phyloP scores from a whole-genome alignment of 768 basidiomycete species.

The Agrocybe praecox region DNA sequence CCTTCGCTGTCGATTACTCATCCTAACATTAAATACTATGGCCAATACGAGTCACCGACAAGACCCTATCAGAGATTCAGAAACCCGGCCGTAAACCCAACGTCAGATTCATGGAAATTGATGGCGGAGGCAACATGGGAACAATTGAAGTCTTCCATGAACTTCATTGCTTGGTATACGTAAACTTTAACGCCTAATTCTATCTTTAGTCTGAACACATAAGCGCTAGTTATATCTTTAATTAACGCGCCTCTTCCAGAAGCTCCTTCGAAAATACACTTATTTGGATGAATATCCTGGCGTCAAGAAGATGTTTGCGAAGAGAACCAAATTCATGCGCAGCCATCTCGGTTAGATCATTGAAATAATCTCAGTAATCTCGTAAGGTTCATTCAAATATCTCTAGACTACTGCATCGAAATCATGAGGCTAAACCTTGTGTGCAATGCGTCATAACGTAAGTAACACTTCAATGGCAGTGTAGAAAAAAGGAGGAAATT shows the following conservation, averaged over 20 bases:
- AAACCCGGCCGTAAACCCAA: neutral
- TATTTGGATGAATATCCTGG: neutral
- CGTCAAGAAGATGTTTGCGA: neutral
- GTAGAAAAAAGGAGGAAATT: neutral
- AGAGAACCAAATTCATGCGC: slow-evolving; percentile 1
- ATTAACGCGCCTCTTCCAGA: neutral
- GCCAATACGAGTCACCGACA: neutral
- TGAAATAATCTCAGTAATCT: neutral
- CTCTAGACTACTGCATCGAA: slow-evolving; percentile 5
- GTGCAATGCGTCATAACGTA: slow-evolving; percentile 1
- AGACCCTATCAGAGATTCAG: neutral
- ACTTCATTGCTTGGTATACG: slow-evolving; percentile 6
- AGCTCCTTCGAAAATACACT: slow-evolving; percentile 1
- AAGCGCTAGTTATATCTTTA: neutral
- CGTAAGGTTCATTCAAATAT: neutral
- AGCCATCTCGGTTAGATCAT: neutral
- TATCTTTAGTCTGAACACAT: neutral
- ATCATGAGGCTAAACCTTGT: slow-evolving; percentile 6
- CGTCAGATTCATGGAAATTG: slow-evolving; percentile 2
- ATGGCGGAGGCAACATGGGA: slow-evolving; percentile 7
- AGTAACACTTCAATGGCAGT: neutral
- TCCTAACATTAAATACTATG: neutral
- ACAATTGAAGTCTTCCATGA: slow-evolving; percentile 6
- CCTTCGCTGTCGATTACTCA: no score
- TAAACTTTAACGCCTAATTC: no score